Base-by-base conservation (phyloP, 164 flowering plant genomes). In the Liriodendron chinense region DNA sequence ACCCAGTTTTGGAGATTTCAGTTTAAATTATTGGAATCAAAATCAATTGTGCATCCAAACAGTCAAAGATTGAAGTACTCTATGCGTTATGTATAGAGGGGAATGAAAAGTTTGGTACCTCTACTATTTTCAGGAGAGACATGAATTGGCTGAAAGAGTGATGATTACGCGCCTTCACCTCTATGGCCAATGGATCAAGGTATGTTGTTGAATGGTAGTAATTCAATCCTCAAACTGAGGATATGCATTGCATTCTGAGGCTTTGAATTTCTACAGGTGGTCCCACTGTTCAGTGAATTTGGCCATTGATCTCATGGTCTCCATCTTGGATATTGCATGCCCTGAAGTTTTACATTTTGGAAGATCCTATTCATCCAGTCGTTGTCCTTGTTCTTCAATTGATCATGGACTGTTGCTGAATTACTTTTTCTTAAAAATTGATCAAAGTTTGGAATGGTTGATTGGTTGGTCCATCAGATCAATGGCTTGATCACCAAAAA, bases 91-190 rank as follows among this genome's bases (percentile, higher is more conserved):
- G 59, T 53, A 8, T 53, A 2, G 16, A 12, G 18, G 18, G 59
- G 2, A 53, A 53, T 8, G 4, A 1, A 12, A 53, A 53, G 10
- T 53, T 53, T 12, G 59, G 9, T 16, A 9, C 18, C 18, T 53
- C 59, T 53, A 12, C 18, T 53, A 12, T 53, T 53, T 53, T 53
- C 87, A 96, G 98, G 99, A 94, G 85, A 82, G 81, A 68, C 96
- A 89, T 2, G 93, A 89, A 1, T 91, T 96, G 53, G 99, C 99
- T 0, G 98, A 96, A 81, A 87, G 98, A 86, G 98, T 96, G 74
- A 96, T 94, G 99, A 79, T 90, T 12, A 96, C 99, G 0, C 92
- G 99, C 10, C 98, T 96, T 77, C 96, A 92, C 80, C 84, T 96
- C 49, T 96, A 94, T 72, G 92, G 93, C 23, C 90, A 89, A 86